Percentiles rank a stretch among this genome's conserved stretches.
phyloP scores from a whole-genome alignment of 495 filamentous ascomycete species.

The Friedmanniomyces endolithicus region DNA sequence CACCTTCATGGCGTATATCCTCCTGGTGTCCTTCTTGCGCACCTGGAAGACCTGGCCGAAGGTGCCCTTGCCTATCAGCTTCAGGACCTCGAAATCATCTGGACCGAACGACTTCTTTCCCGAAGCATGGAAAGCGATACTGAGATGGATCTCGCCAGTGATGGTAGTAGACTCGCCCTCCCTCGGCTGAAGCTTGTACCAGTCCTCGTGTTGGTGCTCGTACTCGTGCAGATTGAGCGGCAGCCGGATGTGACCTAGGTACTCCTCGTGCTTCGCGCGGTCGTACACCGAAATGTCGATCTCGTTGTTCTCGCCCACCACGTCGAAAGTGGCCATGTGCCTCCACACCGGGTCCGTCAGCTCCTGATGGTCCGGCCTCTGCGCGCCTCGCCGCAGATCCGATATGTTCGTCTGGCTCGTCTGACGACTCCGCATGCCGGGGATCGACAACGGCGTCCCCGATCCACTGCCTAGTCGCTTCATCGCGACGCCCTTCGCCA shows the following conservation, averaged over 20 bases:
- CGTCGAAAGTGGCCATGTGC: slow-evolving; percentile 90
- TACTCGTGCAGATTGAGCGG: slow-evolving; percentile 44
- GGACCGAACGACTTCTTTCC: slow-evolving; percentile 89
- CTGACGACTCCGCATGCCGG: slow-evolving; percentile 87
- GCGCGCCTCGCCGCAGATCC: slow-evolving; percentile 28
- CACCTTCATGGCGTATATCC: slow-evolving; percentile 98
- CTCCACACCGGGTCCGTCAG: slow-evolving; percentile 90
- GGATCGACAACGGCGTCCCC: slow-evolving; percentile 81
- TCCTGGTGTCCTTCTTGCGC: slow-evolving; percentile 89
- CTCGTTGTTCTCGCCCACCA: slow-evolving; percentile 81
- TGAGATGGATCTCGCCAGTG: slow-evolving; percentile 82
- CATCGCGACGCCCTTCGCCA: slow-evolving; percentile 43
- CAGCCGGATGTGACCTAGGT: slow-evolving; percentile 80
- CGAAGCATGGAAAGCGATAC: slow-evolving; percentile 75
- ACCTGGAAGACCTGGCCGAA: slow-evolving; percentile 99
- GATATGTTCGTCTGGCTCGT: slow-evolving; percentile 83
- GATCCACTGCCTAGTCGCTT: slow-evolving; percentile 58
- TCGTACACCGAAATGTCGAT: slow-evolving; percentile 93
- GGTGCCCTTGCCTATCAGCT: slow-evolving; percentile 92
- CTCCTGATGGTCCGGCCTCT: slow-evolving; percentile 49
- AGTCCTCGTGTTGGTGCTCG: slow-evolving; percentile 58
- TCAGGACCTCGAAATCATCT: slow-evolving; percentile 91
- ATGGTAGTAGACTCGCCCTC: slow-evolving; percentile 55
- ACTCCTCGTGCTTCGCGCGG: slow-evolving; percentile 70
- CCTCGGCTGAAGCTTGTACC: slow-evolving; percentile 66